Evolutionary conservation across 2,329 filamentous ascomycete species (phyloP).

Genomic region (Fusarium sp.): DNA sequence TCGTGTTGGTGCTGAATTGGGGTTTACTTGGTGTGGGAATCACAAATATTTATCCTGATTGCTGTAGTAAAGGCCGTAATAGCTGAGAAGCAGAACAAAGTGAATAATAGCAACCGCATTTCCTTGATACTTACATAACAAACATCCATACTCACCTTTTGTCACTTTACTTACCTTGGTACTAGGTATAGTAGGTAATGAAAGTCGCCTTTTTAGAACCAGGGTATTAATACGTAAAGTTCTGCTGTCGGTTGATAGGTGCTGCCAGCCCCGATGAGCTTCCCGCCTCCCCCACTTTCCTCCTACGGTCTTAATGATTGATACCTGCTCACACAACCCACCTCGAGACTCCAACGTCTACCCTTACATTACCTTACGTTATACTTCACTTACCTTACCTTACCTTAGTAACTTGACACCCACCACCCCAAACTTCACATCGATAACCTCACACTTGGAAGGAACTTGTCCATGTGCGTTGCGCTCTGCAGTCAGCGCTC

Average conservation of each 20-base stretch:
- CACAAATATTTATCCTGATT: neutral
- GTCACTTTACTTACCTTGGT: neutral
- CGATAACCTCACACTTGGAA: neutral
- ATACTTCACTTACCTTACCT: neutral
- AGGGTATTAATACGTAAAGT: neutral
- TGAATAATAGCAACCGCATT: neutral
- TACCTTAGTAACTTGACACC: neutral
- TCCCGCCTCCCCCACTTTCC: slow-evolving; percentile 30
- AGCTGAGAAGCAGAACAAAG: neutral
- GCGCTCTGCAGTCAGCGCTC: slow-evolving; percentile 2
- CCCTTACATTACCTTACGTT: neutral
- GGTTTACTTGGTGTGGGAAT: neutral
- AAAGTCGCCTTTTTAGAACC: neutral
- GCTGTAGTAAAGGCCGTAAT: neutral
- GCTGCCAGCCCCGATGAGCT: neutral
- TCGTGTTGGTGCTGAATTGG: neutral
- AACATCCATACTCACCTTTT: neutral
- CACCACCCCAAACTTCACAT: neutral
- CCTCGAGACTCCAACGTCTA: slow-evolving; percentile 19
- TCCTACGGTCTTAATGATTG: slow-evolving; percentile 20
- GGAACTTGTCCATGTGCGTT: slow-evolving; percentile 27
- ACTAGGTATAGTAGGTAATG: neutral
- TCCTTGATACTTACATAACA: neutral
- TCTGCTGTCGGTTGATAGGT: neutral
- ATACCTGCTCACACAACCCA: slow-evolving; percentile 17